Percentiles rank a stretch among this genome's conserved stretches.
Evolutionary conservation across 2,329 filamentous ascomycete species (phyloP).

Genomic region (Colletotrichum simmondsii): DNA sequence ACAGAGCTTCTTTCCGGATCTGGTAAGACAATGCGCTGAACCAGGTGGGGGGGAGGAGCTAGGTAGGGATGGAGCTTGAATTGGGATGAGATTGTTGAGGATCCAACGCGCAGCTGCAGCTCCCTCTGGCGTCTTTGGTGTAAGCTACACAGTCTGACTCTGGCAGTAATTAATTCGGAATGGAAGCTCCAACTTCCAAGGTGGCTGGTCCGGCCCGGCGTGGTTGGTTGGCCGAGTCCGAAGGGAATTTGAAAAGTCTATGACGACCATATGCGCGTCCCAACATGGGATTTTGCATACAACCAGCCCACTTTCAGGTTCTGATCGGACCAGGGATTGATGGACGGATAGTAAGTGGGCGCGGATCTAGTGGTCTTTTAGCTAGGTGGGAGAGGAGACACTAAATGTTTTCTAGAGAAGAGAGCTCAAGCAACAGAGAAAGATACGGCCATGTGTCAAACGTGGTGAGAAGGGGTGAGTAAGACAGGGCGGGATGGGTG

Average conservation of each 20-base stretch:
- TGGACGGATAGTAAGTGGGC: not conserved
- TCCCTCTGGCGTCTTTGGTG: not conserved
- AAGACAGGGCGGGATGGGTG: not conserved
- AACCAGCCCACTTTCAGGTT: conserved; percentile 1
- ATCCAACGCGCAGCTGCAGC: conserved; percentile 1
- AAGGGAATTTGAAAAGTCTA: conserved; percentile 22
- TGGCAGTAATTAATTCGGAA: not conserved
- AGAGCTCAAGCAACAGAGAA: too few relatives aligned
- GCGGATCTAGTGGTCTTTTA: not conserved
- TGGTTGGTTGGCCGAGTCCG: conserved; percentile 13
- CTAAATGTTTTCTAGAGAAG: not conserved
- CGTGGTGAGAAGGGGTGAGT: not conserved
- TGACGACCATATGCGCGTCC: conserved; percentile 31
- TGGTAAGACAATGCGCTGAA: not conserved
- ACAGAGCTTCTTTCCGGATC: conserved; percentile 31
- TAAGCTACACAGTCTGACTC: not conserved
- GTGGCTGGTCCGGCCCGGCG: not conserved
- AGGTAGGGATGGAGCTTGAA: not conserved
- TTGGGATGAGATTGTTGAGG: conserved; percentile 5
- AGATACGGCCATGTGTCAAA: not conserved
- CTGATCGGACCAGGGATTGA: not conserved
- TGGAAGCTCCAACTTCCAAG: not conserved
- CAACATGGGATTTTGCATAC: conserved; percentile 22
- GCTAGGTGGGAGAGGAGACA: not conserved
- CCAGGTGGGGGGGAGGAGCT: not conserved